Percentiles rank a stretch among this genome's conserved stretches.
Evolutionary conservation across 225 moss, liverwort and hornwort species (phyloP).

Genomic region (Rhytidiadelphus loreus): DNA sequence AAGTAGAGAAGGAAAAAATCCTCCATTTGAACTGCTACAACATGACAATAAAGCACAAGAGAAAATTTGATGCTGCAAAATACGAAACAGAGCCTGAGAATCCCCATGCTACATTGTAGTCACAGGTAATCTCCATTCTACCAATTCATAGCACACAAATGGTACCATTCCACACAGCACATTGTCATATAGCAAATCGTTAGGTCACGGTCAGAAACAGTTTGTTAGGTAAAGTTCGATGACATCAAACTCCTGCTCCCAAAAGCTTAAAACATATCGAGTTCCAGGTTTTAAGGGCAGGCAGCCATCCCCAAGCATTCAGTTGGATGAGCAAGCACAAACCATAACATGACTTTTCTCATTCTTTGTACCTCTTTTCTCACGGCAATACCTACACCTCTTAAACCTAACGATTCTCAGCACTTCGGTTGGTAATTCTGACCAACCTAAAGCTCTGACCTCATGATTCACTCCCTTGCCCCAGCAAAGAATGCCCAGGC

Average conservation of each 20-base stretch:
- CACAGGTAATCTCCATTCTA: neutral
- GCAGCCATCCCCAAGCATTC: neutral
- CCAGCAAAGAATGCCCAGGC: neutral
- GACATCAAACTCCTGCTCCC: neutral
- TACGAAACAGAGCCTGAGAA: neutral
- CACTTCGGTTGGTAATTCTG: neutral
- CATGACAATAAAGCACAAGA: neutral
- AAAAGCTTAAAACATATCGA: neutral
- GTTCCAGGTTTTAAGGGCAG: neutral
- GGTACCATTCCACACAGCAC: neutral
- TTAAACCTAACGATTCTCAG: neutral
- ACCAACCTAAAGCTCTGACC: neutral
- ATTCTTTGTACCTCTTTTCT: neutral
- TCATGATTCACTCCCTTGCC: neutral
- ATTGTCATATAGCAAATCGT: neutral
- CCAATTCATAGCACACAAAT: neutral
- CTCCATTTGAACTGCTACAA: neutral
- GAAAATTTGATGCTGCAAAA: neutral
- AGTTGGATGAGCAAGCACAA: neutral
- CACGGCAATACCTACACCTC: neutral
- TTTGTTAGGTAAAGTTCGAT: neutral
- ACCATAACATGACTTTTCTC: neutral
- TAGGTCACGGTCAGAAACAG: neutral
- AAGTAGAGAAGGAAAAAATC: neutral
- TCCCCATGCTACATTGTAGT: neutral